These are phyloP conservation scores for Acer saccharum DNA, from an alignment of 345 rosid species.

Conservation along the genomic window DNA sequence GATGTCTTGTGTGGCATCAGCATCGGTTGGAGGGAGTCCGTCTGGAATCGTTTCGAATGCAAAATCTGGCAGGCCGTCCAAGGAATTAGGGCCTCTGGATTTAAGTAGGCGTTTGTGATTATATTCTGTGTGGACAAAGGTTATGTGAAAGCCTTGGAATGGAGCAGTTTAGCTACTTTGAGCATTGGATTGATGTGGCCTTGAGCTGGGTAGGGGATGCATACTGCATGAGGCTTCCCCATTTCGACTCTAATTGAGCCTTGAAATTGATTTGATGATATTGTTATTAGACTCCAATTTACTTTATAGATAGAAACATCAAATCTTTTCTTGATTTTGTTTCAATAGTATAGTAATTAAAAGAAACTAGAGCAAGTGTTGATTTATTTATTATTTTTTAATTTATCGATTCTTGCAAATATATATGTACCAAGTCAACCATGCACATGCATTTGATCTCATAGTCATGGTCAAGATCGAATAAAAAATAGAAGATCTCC, in stretches of 20 bases:
- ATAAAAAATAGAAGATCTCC: not conserved
- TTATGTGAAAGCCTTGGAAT: not conserved
- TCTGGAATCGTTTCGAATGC: not conserved
- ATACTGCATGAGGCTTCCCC: slow-evolving; percentile 1
- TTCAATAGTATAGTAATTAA: too few species aligned
- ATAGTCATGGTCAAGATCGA: too few species aligned
- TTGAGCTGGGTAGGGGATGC: not conserved
- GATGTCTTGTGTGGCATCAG: not conserved
- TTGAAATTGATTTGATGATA: too few species aligned
- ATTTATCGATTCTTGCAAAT: too few species aligned
- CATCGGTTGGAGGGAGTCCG: not conserved
- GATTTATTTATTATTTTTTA: too few species aligned
- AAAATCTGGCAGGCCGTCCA: not conserved
- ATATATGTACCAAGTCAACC: not conserved
- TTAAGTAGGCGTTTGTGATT: not conserved
- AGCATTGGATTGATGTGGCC: not conserved
- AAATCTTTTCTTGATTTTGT: too few species aligned
- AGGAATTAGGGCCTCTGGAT: not conserved
- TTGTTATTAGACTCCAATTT: too few species aligned
- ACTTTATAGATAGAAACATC: too few species aligned
- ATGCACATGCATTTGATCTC: not conserved
- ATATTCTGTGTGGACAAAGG: not conserved
- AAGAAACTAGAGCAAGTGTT: too few species aligned
- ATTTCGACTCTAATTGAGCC: not conserved
- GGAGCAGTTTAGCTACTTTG: slow-evolving; percentile 2